Conservation (phyloP, 2,329 filamentous ascomycete genomes). For the Rutstroemia sp. region DNA sequence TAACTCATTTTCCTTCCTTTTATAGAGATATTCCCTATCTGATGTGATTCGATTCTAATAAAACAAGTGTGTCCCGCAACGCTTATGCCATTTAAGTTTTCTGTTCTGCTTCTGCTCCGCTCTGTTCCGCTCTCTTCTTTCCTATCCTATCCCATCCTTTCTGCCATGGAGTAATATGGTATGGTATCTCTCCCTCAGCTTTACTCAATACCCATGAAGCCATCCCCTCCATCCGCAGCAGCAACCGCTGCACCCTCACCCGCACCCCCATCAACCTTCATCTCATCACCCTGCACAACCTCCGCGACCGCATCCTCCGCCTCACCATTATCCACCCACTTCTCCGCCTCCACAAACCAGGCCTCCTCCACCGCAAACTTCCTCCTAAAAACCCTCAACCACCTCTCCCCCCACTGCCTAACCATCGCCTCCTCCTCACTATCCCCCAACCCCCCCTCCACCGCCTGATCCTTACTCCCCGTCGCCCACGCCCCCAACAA, state of each 20-base stretch:
- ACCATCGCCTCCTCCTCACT: slow-evolving; percentile 53
- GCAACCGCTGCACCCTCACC: background rate
- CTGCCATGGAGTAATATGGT: background rate
- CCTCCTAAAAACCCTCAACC: slow-evolving; percentile 77
- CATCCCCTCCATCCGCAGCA: background rate
- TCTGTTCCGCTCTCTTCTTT: too few relatives aligned
- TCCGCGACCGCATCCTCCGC: slow-evolving; percentile 7
- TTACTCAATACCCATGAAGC: background rate
- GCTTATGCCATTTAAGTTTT: too few relatives aligned
- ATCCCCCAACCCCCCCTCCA: slow-evolving; percentile 49
- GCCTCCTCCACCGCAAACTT: slow-evolving; percentile 82
- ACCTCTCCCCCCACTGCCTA: slow-evolving; percentile 74
- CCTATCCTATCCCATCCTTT: background rate
- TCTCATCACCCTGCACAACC: background rate
- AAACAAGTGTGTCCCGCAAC: too few relatives aligned
- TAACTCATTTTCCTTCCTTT: too few relatives aligned
- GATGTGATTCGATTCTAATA: too few relatives aligned
- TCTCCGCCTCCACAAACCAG: slow-evolving; percentile 38
- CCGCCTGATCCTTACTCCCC: slow-evolving; percentile 66
- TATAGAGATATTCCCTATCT: too few relatives aligned
- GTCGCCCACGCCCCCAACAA: slow-evolving; percentile 63
- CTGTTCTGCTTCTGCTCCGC: too few relatives aligned
- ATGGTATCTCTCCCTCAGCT: background rate
- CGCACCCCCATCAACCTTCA: background rate
- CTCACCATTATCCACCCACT: slow-evolving; percentile 15